A percentile compares a stretch with the other conserved stretches of the same genome.
Conservation (phyloP, 352 stramenopile species). For the Bremia lactucae region DNA sequence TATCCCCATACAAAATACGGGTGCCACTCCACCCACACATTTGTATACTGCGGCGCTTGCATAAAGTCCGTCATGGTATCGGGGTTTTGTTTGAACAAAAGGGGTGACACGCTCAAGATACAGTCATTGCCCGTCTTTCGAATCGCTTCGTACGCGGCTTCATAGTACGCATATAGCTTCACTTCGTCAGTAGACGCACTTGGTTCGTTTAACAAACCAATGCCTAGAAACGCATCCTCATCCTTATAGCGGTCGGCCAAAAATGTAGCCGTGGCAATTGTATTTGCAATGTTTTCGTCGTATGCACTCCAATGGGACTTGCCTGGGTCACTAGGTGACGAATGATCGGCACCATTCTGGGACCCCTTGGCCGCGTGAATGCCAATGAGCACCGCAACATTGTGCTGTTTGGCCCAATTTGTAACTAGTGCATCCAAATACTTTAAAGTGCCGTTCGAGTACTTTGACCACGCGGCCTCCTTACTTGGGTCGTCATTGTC, state of each 20-base stretch:
- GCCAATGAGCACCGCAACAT: constrained; percentile 53
- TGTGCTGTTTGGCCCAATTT: constrained; percentile 32
- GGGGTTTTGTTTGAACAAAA: constrained; percentile 40
- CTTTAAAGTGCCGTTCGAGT: constrained; percentile 29
- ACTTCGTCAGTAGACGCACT: constrained; percentile 29
- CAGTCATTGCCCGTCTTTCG: constrained; percentile 48
- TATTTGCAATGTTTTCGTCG: constrained; percentile 44
- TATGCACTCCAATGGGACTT: constrained; percentile 37
- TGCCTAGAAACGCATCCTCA: constrained; percentile 56
- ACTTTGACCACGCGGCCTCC: constrained; percentile 34
- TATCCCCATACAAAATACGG: constrained; percentile 79
- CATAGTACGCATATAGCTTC: constrained; percentile 69
- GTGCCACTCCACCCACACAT: constrained; percentile 80
- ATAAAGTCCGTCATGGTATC: constrained; percentile 45
- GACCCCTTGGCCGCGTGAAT: constrained; percentile 69
- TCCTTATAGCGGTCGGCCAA: constrained; percentile 1
- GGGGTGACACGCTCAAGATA: constrained; percentile 40
- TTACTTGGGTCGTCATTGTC: constrained; percentile 41
- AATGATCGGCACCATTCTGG: constrained; percentile 69
- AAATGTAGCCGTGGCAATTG: neutral
- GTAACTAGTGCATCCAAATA: constrained; percentile 41
- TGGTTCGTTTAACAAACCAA: constrained; percentile 68
- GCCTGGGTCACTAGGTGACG: constrained; percentile 32
- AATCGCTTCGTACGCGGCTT: constrained; percentile 51
- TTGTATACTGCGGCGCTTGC: constrained; percentile 33